Percentiles rank a stretch among this genome's conserved stretches.
Evolutionary conservation across 169 alveolate genomes (phyloP).

Genomic region (Cryptosporidium sp.): DNA sequence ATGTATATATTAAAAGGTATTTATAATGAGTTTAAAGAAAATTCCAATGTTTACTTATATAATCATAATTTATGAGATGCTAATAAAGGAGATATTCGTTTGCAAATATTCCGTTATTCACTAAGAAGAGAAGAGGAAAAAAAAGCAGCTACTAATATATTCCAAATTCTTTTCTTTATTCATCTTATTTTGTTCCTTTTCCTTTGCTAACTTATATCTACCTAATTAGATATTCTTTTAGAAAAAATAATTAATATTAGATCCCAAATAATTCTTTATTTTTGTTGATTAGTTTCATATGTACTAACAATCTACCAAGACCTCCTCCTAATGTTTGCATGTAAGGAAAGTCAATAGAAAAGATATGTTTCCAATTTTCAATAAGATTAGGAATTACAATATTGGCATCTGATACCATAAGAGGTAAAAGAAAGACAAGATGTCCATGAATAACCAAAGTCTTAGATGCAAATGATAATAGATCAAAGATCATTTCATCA

Average conservation of each 20-base stretch:
- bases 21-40: neutral
- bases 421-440: conserved; percentile 86
- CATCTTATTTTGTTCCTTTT: neutral
- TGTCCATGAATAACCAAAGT: conserved; percentile 84
- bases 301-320: conserved; percentile 42
- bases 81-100: neutral
- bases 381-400: conserved; percentile 5
- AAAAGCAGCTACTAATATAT: neutral
- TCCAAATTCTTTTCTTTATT: neutral
- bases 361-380: neutral
- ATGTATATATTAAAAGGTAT: neutral
- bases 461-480: conserved; percentile 79
- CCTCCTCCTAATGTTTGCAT: conserved; percentile 69
- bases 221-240: neutral
- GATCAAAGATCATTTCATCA: conserved; percentile 74
- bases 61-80: neutral
- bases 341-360: conserved; percentile 31
- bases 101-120: neutral
- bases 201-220: neutral
- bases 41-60: neutral
- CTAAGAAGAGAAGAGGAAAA: neutral
- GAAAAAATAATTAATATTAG: neutral
- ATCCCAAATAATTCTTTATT: neutral
- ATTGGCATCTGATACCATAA: conserved; percentile 10
- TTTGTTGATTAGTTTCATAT: conserved; percentile 31